A percentile compares a stretch with the other conserved stretches of the same genome.
These are phyloP conservation scores for Entophlyctis luteolus DNA, from an alignment of 192 early-diverging fungal genomes.

Conservation along the genomic window DNA sequence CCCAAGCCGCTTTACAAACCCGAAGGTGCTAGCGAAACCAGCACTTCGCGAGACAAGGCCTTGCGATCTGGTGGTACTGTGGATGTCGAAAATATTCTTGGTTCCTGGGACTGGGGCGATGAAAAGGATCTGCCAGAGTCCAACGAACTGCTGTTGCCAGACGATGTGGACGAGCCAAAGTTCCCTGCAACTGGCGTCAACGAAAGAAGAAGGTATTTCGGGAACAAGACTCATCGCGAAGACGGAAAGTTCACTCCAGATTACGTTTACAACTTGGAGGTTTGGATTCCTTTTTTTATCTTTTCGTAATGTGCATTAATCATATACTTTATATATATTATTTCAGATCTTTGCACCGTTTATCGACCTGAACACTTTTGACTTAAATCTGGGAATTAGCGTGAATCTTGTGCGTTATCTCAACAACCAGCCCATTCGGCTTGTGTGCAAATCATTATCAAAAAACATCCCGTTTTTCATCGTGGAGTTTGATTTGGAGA, in stretches of 20 bases:
- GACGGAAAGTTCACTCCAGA: conserved; percentile 54
- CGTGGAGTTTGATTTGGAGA: conserved; percentile 55
- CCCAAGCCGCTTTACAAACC: conserved; percentile 12
- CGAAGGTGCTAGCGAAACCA: neutral
- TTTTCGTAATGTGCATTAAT: conserved; percentile 17
- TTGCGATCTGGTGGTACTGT: conserved; percentile 12
- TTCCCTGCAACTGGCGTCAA: conserved; percentile 38
- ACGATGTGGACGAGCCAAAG: conserved; percentile 36
- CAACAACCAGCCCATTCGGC: conserved; percentile 64
- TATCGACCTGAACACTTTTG: conserved; percentile 50
- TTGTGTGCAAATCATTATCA: conserved; percentile 64
- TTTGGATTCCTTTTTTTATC: conserved; percentile 41
- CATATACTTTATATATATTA: conserved; percentile 30
- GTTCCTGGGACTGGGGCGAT: conserved; percentile 42
- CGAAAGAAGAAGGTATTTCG: conserved; percentile 56
- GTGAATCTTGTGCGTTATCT: conserved; percentile 44
- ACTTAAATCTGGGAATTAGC: conserved; percentile 50
- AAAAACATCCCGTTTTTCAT: conserved; percentile 63
- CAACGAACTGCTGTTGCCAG: conserved; percentile 34
- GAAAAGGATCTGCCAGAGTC: conserved; percentile 32
- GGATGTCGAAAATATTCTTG: conserved; percentile 20
- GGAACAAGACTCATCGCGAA: conserved; percentile 41
- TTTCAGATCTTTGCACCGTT: conserved; percentile 65
- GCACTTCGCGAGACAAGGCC: neutral
- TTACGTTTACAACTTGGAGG: conserved; percentile 72